Base-by-base conservation (phyloP, 139 green algal genomes). In the Tetradesmus obliquus region DNA sequence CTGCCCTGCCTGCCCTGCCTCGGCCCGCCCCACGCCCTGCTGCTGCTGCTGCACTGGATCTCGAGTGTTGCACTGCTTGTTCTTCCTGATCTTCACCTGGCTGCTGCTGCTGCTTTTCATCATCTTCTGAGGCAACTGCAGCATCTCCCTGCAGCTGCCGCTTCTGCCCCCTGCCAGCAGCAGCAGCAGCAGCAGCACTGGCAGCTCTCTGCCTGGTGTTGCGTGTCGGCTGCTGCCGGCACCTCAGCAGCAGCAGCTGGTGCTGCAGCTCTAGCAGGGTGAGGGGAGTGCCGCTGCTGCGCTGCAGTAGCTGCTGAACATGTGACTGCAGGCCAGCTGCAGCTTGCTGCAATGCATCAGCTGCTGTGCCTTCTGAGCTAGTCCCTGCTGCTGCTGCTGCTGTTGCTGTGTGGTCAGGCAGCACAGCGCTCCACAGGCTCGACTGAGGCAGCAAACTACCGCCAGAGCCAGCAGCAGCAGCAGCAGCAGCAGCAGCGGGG, bases 181-280 rank as follows among this genome's bases (percentile, higher is more conserved):
- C 22, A 51, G 13, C 85, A 57, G 66, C 22, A 51, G 62, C 20
- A 53, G 32, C 9, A 45, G 62, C 6, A n/a, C 55, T 3, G 22
- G 81, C 51, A 86, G 3, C 12, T 3, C 45, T 6, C 12, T 2
- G 32, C 53, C 55, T n/a, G 19, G 0, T 32, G 45, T 19, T 2
- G 17, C 55, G 19, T 19, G 74, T 45, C 24, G 51, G 62, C 62
- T 91, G 87, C 87, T 91, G 87, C 54, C 79, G 69, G 51, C 22
- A 7, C 6, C 22, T 32, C 53, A 60, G 45, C 53, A 86, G 81
- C 81, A 69, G 32, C 81, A 86, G 57, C 55, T 74, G 55, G 55
- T 88, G 83, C 83, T 55, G 57, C 57, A 88, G 55, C 83, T 88
- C 83, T 10, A 88, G 57, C 19, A 88, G 83, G 2, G 83, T 88